Evolutionary conservation across 129 eudicot genomes (phyloP).

Genomic region (Artemisia tridentata): DNA sequence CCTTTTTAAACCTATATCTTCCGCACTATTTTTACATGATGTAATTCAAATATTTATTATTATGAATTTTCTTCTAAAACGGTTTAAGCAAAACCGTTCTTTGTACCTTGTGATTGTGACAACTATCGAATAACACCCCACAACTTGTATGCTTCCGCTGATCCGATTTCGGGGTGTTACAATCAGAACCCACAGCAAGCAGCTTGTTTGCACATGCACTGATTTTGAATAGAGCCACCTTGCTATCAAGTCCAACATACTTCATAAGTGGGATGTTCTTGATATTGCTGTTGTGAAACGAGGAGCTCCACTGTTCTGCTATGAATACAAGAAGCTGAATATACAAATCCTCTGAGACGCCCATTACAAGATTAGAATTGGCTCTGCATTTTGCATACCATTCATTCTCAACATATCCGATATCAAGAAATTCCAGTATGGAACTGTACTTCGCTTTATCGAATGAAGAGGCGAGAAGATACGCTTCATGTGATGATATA

Average conservation of each 20-base stretch:
- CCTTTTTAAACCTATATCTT: too few species aligned
- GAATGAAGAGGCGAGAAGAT: constrained; percentile 38
- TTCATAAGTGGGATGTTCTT: constrained; percentile 37
- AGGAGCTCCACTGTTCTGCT: constrained; percentile 38
- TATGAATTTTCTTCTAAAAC: too few species aligned
- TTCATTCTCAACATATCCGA: constrained; percentile 32
- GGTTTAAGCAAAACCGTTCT: too few species aligned
- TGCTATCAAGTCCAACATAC: constrained; percentile 32
- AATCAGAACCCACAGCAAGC: not conserved
- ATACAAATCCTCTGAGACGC: constrained; percentile 41
- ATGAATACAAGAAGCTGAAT: constrained; percentile 42
- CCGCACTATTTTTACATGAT: too few species aligned
- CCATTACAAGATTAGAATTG: constrained; percentile 46
- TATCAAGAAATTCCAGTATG: constrained; percentile 36
- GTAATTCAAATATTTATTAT: too few species aligned
- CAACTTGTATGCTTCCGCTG: too few species aligned
- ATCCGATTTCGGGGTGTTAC: too few species aligned
- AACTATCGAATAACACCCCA: too few species aligned
- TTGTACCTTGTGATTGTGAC: too few species aligned
- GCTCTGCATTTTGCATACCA: constrained; percentile 57
- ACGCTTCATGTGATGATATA: constrained; percentile 43
- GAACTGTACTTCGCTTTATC: constrained; percentile 28
- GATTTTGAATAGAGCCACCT: constrained; percentile 16
- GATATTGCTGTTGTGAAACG: constrained; percentile 29
- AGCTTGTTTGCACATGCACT: constrained; percentile 11